These are phyloP conservation scores for Paecilomyces formosus DNA, from an alignment of 2,329 filamentous ascomycete genomes.

Conservation along the genomic window DNA sequence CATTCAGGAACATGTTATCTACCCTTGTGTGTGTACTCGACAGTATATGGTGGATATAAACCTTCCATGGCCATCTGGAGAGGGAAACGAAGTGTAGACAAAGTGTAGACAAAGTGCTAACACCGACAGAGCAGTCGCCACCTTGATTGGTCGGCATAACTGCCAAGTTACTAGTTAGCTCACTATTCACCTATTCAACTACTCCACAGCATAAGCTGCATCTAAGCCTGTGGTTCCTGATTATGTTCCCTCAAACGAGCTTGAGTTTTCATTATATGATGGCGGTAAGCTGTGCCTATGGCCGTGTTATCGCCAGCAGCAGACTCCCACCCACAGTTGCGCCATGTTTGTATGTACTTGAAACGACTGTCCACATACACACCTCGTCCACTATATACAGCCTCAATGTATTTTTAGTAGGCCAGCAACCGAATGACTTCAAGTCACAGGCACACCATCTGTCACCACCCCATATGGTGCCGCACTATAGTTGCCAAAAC, in stretches of 20 bases:
- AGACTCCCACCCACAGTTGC: no score
- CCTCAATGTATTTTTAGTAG: background rate
- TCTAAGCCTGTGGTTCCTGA: no score
- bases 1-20: background rate
- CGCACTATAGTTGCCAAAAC: constrained; percentile 45
- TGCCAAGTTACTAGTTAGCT: no score
- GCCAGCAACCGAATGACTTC: background rate
- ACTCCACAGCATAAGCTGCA: background rate
- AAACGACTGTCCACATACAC: no score
- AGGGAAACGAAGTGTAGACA: background rate
- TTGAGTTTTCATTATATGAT: no score
- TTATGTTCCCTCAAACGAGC: no score
- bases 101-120: background rate
- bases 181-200: background rate
- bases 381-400: no score
- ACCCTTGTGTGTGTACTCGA: background rate
- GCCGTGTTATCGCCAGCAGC: no score
- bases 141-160: background rate
- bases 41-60: background rate
- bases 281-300: no score
- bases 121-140: background rate
- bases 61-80: background rate
- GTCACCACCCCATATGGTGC: constrained; percentile 15
- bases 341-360: no score
- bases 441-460: constrained; percentile 16